Base-by-base conservation (phyloP, 2,329 filamentous ascomycete species). In the Phialemoniopsis sp. region DNA sequence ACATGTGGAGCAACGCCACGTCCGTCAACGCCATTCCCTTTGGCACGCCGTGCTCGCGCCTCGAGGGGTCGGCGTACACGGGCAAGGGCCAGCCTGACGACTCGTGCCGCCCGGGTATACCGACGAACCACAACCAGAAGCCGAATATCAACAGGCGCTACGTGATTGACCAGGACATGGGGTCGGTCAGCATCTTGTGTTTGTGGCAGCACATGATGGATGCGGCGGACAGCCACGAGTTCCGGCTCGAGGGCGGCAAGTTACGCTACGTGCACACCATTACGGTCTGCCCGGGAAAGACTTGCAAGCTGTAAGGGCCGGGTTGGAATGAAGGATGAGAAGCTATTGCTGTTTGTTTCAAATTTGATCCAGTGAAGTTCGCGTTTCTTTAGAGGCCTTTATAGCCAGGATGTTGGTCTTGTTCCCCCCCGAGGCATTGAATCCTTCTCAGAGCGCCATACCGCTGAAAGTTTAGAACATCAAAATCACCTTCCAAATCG, bases 1-100 rank as follows among this genome's bases (percentile, higher is more conserved):
- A 58, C 43, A 54, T 60, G 50, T 62, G 56, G 56, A 52, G 39
- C 38, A 56, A 59, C 51, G 47, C 44, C 40, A 55, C 40, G 32
- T 55, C 57, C 2, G 36, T 46, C 9, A 29, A 48, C 15, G 46
- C 51, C 3, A 55, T 64, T 9, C 58, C 60, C 1, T 64, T 58
- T 57, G 60, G 57, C 29, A 56, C 54, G 18, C 59, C 58, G 1
- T 64, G 60, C 47, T 51, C 42, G n/a, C 52, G 60, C 6, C 54
- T 56, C 4, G 51, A 55, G 38, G 53, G 52, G 12, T 40, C 40
- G 18, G 42, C 50, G 48, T 47, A 58, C 36, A 55, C 51, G 14
- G 49, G 49, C 1, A 45, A 38, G 17, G 49, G 48, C 10, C n/a
- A 13, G 10, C 33, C 46, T 3, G 42, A 46, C 33, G 51, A 53